A percentile compares a stretch with the other conserved stretches of the same genome.
Evolutionary conservation across 345 rosid genomes (phyloP).

Genomic region (Eucalyptus camaldulensis): DNA sequence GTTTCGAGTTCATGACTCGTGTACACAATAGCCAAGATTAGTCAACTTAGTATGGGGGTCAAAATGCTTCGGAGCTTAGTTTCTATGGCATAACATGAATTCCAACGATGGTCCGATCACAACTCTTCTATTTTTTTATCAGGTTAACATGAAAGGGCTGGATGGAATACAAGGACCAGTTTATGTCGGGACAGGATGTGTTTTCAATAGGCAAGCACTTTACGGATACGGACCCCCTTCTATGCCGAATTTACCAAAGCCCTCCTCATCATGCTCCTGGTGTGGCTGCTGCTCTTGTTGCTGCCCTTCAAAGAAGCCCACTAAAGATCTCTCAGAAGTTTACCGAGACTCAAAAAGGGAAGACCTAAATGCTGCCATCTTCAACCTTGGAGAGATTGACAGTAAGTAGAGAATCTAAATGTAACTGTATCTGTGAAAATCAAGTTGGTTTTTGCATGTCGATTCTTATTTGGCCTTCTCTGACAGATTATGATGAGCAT

Average conservation of each 20-base stretch:
- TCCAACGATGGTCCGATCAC: not conserved
- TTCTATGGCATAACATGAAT: not conserved
- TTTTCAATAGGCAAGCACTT: constrained; percentile 89
- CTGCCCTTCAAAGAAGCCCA: constrained; percentile 48
- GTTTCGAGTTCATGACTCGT: not conserved
- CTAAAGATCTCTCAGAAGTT: constrained; percentile 61
- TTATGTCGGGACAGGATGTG: constrained; percentile 92
- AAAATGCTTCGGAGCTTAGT: not conserved
- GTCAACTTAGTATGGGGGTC: not conserved
- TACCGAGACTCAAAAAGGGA: constrained; percentile 79
- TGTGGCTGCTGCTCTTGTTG: constrained; percentile 57
- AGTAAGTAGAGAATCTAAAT: constrained; percentile 21
- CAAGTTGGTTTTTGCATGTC: not conserved
- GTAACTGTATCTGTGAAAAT: not conserved
- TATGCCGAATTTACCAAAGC: constrained; percentile 54
- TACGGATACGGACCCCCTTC: constrained; percentile 91
- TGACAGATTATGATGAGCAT: constrained; percentile 73
- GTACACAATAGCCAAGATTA: not conserved
- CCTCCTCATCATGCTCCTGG: constrained; percentile 51
- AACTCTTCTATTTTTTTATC: not conserved
- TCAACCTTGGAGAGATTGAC: constrained; percentile 81
- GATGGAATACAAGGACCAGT: constrained; percentile 99
- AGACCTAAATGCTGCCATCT: constrained; percentile 89
- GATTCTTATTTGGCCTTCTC: not conserved
- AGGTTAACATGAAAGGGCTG: constrained; percentile 96